Evolutionary conservation across 768 basidiomycete species (phyloP), one percentile per base, ranked within the genome.

Genomic region (Tephrocybe sp.): DNA sequence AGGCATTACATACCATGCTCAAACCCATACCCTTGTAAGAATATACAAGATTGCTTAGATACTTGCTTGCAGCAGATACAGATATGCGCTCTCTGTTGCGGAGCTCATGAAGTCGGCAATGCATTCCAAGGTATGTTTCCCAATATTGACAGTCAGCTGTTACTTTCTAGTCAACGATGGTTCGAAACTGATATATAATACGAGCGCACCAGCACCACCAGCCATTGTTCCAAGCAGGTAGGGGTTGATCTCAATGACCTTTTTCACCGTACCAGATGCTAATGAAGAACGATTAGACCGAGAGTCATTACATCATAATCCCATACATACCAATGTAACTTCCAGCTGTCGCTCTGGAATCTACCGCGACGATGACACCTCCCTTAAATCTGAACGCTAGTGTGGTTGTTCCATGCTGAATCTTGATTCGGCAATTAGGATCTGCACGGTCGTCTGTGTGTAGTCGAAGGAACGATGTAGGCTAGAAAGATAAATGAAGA

Each of bases 191-290:
- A 48, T 48, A 10, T 8, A 11, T 54, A 33, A 49, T 26, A 36
- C 47, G 19, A 45, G 76, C 79, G 58, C 64, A 85, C 94, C 96
- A 60, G 97, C 97, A 69, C 96, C 96, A 70, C 97, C 97, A 55
- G 97, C 97, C 96, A 99, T 98, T 1, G 97, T 99, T 54, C 97
- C 97, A n/a, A 99, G 80, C 44, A 99, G 72, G 74, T 94, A 98
- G 36, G 92, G 92, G 73, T 98, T 98, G 71, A 99, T 99, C 74
- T 99, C 97, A 61, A 99, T 98, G 57, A 99, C 95, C 77, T 98
- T 99, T 79, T 96, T 98, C 55, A 99, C 92, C 13, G 96, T 98
- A 48, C 96, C 95, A 16, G 87, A 92, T 0, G 96, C 96, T 98
- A 63, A 48, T 22, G 35, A 50, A 19, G 23, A 31, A 53, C 17